Evolutionary conservation across 169 alveolate species (phyloP).

Genomic region (Cryptosporidium ubiquitum): DNA sequence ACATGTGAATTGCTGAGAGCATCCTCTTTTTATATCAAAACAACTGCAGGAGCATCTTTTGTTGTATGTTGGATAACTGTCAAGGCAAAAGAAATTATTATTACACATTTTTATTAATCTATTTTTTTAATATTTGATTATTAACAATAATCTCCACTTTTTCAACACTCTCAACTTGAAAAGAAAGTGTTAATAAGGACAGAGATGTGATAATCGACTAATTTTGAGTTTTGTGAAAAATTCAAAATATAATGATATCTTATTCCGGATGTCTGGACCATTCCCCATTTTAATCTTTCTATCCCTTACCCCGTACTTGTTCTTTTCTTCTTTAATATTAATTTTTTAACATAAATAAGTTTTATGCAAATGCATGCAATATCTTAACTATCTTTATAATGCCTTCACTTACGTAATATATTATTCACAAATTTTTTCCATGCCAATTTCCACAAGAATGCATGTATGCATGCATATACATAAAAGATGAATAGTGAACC

Average conservation of each 20-base stretch:
- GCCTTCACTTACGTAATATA: not conserved
- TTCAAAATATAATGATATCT: not conserved
- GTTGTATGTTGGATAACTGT: not conserved
- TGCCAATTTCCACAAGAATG: not conserved
- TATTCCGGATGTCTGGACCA: not conserved
- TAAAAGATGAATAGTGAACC: not conserved
- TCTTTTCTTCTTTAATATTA: not conserved
- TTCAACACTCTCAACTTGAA: not conserved
- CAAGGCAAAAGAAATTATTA: not conserved
- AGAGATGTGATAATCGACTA: not conserved
- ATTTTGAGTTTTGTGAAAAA: not conserved
- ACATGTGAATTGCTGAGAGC: not conserved
- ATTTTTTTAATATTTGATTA: not conserved
- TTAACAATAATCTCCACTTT: not conserved
- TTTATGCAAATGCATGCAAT: not conserved
- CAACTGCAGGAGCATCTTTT: constrained; percentile 8
- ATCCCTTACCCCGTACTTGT: not conserved
- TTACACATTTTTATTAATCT: not conserved
- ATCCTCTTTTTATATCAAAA: constrained; percentile 8
- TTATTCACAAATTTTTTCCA: not conserved
- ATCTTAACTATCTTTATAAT: not conserved
- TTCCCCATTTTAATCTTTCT: not conserved
- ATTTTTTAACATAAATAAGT: not conserved
- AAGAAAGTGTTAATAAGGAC: not conserved
- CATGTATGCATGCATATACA: not conserved